Evolutionary conservation across 1,284 basidiomycete species (phyloP), one percentile per base, ranked within the genome.

Genomic region (Xerocomus nothofagi): DNA sequence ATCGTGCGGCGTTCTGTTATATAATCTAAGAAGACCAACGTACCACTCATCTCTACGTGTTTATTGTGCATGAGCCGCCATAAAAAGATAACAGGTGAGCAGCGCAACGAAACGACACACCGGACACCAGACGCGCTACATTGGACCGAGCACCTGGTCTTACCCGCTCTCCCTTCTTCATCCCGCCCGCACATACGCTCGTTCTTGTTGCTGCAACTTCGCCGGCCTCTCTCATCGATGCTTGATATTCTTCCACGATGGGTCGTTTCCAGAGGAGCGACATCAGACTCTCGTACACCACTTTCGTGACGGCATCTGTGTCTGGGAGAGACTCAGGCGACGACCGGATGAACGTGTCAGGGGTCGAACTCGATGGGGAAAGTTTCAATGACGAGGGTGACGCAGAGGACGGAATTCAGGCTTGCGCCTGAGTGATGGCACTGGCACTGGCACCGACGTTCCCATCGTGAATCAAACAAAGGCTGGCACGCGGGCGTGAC

Each of bases 211-310:
- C n/a, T n/a, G n/a, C n/a, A n/a, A n/a, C n/a, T n/a, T 69, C 24
- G 11, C 3, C n/a, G 0, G 10, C 14, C 3, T 11, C 47, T 21
- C 23, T 24, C 18, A 12, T 26, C 32, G 36, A 51, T 15, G 49
- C 46, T 24, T 46, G 49, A 21, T 72, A 71, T 11, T 74, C 75
- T 11, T 78, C 77, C 1, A 69, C 66, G 27, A 74, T 69, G 23
- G 73, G 72, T 14, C 84, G 72, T 63, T 89, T 89, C 6, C 86
- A 86, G 9, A 88, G 68, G 46, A 86, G 62, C n/a, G 78, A 76
- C 4, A 78, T 78, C 38, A 88, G 77, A 52, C 78, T 84, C 50
- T 84, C 81, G 51, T 84, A 78, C 18, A 88, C 67, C 17, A 76
- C 80, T 34, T 66, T 65, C 7, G 59, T 47, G 15, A 62, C 54